Conservation (phyloP, 768 basidiomycete genomes). For the Mrakia hoshinonis region DNA sequence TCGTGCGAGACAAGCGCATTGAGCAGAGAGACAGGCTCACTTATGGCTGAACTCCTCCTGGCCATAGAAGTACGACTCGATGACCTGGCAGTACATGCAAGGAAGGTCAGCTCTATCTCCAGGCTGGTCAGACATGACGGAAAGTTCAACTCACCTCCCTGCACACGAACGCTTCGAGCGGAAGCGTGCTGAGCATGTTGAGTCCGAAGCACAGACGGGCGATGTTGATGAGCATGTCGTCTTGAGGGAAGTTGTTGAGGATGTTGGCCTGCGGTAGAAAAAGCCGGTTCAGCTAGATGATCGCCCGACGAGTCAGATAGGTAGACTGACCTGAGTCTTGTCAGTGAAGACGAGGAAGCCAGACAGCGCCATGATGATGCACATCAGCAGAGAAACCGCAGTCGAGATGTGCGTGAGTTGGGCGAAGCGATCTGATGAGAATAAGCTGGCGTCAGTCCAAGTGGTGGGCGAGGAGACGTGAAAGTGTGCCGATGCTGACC, state of each 20-base stretch:
- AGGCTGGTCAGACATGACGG: neutral
- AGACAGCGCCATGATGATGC: conserved; percentile 70
- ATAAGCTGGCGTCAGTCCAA: neutral
- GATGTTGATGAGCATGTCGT: conserved; percentile 83
- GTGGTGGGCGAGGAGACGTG: neutral
- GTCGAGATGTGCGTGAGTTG: conserved; percentile 90
- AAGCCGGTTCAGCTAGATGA: neutral
- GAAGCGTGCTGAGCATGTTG: conserved; percentile 91
- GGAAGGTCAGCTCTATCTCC: neutral
- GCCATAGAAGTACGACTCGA: conserved; percentile 93
- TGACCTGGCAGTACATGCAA: conserved; percentile 50
- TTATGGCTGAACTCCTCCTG: conserved; percentile 62
- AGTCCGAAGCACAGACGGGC: conserved; percentile 73
- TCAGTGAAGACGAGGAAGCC: conserved; percentile 50
- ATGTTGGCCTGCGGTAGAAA: conserved; percentile 81
- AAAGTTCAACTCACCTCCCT: conserved; percentile 58
- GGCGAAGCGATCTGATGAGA: conserved; percentile 50
- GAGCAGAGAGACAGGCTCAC: neutral
- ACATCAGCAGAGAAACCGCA: conserved; percentile 70
- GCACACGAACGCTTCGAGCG: conserved; percentile 87
- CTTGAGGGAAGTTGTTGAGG: conserved; percentile 82
- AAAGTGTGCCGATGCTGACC: conserved; percentile 36
- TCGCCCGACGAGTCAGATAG: neutral
- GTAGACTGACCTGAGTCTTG: conserved; percentile 25
- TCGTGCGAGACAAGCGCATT: neutral